Evolutionary conservation across 306 rosid species (phyloP).

Genomic region (Cyamopsis tetragonoloba): DNA sequence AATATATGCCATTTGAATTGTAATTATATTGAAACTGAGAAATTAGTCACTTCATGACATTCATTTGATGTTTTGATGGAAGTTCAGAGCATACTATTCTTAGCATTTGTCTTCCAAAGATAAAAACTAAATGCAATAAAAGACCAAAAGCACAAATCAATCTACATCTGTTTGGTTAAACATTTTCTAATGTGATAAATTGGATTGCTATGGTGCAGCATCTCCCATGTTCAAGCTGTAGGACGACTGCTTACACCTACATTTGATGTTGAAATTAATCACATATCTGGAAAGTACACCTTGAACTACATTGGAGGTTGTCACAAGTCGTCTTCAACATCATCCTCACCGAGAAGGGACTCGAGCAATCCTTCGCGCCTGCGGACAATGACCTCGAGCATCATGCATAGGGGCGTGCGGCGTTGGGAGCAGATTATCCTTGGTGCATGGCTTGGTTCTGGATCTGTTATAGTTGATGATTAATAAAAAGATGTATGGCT

Average conservation of each 20-base stretch:
- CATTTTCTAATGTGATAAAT: not conserved
- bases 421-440: conserved; percentile 34
- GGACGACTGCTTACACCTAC: conserved; percentile 36
- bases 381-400: conserved; percentile 20
- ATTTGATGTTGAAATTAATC: conserved; percentile 29
- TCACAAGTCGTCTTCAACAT: not conserved
- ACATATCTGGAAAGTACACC: conserved; percentile 33
- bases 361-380: conserved; percentile 24
- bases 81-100: not conserved
- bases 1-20: not conserved
- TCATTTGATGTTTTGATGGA: not conserved
- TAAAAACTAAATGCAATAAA: not conserved
- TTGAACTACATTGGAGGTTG: conserved; percentile 28
- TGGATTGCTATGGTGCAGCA: conserved; percentile 39
- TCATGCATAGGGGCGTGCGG: conserved; percentile 28
- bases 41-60: not conserved
- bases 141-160: too few species aligned
- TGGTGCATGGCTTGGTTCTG: conserved; percentile 23
- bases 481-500: not conserved
- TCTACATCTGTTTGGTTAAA: not conserved
- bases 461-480: conserved; percentile 4
- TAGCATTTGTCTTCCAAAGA: not conserved
- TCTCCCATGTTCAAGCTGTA: conserved; percentile 46
- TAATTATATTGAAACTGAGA: not conserved
- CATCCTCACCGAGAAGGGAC: not conserved